Evolutionary conservation across 108 stramenopile species (phyloP).

Genomic region (Cyclotella atomus): DNA sequence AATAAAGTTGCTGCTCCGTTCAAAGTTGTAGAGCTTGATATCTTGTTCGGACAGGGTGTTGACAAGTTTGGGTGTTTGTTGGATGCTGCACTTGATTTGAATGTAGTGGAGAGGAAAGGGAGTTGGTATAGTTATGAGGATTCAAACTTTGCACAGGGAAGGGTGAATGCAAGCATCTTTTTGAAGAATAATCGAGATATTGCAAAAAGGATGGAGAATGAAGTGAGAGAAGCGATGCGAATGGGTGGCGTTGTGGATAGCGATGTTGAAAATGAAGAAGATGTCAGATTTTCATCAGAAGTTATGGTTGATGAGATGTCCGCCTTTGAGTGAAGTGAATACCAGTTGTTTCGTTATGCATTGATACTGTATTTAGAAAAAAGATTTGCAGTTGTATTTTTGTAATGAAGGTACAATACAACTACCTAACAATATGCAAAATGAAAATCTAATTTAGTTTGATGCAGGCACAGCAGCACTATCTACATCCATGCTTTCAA

Average conservation of each 20-base stretch:
- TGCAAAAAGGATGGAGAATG: slow-evolving; percentile 53
- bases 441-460: neutral
- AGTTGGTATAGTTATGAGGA: slow-evolving; percentile 86
- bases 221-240: slow-evolving; percentile 65
- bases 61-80: slow-evolving; percentile 85
- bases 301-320: slow-evolving; percentile 3
- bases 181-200: slow-evolving; percentile 66
- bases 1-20: slow-evolving; percentile 97
- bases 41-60: slow-evolving; percentile 89
- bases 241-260: slow-evolving; percentile 15
- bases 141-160: slow-evolving; percentile 86
- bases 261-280: neutral
- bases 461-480: neutral
- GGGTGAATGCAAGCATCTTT: slow-evolving; percentile 63
- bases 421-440: neutral
- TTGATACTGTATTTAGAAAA: neutral
- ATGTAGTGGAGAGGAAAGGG: slow-evolving; percentile 81
- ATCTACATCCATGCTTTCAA: slow-evolving; percentile 5
- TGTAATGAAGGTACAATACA: too few relatives aligned
- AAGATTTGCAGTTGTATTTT: too few relatives aligned
- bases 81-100: slow-evolving; percentile 86
- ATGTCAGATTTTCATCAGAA: neutral
- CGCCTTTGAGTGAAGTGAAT: slow-evolving; percentile 17
- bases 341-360: too few relatives aligned
- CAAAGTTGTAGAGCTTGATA: slow-evolving; percentile 83